Evolutionary conservation across 148 eudicot species (phyloP), one percentile per base, ranked within the genome.

Genomic region (Persicaria tinctoria): DNA sequence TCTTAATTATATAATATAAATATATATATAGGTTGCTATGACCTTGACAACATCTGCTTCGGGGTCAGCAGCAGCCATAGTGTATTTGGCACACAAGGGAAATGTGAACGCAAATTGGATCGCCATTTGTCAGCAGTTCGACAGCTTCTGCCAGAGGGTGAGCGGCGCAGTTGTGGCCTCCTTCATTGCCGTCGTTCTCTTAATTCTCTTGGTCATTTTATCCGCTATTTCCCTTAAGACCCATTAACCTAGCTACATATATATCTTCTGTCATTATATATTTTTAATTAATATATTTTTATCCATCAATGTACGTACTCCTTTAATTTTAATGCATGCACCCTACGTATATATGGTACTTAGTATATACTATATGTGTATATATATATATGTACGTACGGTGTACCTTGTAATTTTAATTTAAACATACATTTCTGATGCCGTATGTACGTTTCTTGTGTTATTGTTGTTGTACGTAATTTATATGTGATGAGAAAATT

Each of bases 91-190:
- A 17, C 90, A 87, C 81, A 83, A 81, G 32, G 87, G 90, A 0
- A 86, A 82, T n/a, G 38, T 78, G 51, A 68, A 73, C 38, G 82
- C 89, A 0, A 86, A 84, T 51, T 86, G 89, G 89, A 49, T 64
- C 6, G 84, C 89, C 0, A 84, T 86, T 8, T 86, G 89, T 74
- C 85, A 79, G 27, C 89, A 86, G 51, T 87, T 83, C 71, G 69
- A 68, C 49, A 79, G 79, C 60, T 87, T 87, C 69, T 87, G 90
- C 78, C 80, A 83, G 59, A 49, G 76, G 46, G 68, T 75, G 27
- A 87, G 90, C 23, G 90, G 87, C 44, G 81, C 90, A 1, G 90
- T 84, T 49, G 90, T 87, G 66, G 86, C 86, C 2, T 78, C 86
- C n/a, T 84, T 82, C 74, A 68, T 84, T 32, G 79, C 83, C 0